These are phyloP conservation scores for Ilex asprella DNA, from an alignment of 257 asterid species.

Conservation along the genomic window DNA sequence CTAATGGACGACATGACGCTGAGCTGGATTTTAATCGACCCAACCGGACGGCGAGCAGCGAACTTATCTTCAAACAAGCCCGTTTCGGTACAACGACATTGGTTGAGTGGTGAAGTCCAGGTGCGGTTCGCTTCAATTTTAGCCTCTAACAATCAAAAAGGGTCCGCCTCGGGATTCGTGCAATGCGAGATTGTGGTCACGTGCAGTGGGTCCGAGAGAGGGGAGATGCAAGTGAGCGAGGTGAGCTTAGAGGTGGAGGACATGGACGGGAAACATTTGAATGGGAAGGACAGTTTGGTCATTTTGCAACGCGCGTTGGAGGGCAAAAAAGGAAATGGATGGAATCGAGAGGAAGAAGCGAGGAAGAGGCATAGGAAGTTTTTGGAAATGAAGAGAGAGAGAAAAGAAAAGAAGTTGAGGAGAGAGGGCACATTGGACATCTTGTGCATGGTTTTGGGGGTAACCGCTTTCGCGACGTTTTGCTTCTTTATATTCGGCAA, in stretches of 20 bases:
- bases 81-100: slow-evolving; percentile 65
- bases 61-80: slow-evolving; percentile 67
- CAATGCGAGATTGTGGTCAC: slow-evolving; percentile 57
- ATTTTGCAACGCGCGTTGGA: slow-evolving; percentile 53
- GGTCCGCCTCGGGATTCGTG: slow-evolving; percentile 24
- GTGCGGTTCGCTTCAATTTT: slow-evolving; percentile 50
- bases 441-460: slow-evolving; percentile 56
- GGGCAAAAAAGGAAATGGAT: slow-evolving; percentile 53
- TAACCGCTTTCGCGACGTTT: slow-evolving; percentile 37
- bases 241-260: slow-evolving; percentile 75
- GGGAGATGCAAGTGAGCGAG: slow-evolving; percentile 75
- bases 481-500: slow-evolving; percentile 16
- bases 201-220: slow-evolving; percentile 56
- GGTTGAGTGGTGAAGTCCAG: slow-evolving; percentile 83
- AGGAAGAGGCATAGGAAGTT: slow-evolving; percentile 36
- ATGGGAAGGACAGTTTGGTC: slow-evolving; percentile 77
- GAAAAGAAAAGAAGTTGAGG: slow-evolving; percentile 51
- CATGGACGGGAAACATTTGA: slow-evolving; percentile 68
- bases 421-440: slow-evolving; percentile 53
- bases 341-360: slow-evolving; percentile 34
- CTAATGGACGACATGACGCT: slow-evolving; percentile 32
- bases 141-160: slow-evolving; percentile 10
- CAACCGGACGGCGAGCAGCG: slow-evolving; percentile 36
- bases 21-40: slow-evolving; percentile 79
- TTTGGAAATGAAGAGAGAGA: slow-evolving; percentile 49